Evolutionary conservation across 2,329 filamentous ascomycete species (phyloP).

Genomic region (Madurella fahalii): DNA sequence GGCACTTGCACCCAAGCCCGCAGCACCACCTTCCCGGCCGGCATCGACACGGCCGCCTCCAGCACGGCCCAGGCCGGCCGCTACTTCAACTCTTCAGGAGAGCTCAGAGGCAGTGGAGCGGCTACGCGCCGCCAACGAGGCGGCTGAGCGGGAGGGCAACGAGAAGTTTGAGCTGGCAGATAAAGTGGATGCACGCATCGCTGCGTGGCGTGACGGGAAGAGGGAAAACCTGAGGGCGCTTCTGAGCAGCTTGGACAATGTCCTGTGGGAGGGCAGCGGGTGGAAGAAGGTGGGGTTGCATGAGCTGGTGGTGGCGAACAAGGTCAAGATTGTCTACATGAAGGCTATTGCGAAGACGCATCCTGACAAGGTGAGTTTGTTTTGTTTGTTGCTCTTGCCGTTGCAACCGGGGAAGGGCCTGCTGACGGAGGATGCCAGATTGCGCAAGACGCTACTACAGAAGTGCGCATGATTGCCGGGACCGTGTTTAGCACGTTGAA

Average conservation of each 20-base stretch:
- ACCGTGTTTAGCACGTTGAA: slow-evolving; percentile 65
- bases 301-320: slow-evolving; percentile 86
- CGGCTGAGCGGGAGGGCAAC: slow-evolving; percentile 80
- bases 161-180: slow-evolving; percentile 90
- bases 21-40: slow-evolving; percentile 39
- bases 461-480: slow-evolving; percentile 62
- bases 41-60: slow-evolving; percentile 44
- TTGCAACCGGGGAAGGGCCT: background rate
- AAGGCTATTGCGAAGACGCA: slow-evolving; percentile 98
- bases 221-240: slow-evolving; percentile 87
- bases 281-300: slow-evolving; percentile 98
- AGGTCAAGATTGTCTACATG: slow-evolving; percentile 98
- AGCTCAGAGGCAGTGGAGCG: slow-evolving; percentile 75
- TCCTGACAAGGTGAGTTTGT: slow-evolving; percentile 82
- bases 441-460: slow-evolving; percentile 59
- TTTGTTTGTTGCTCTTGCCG: slow-evolving; percentile 5
- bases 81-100: slow-evolving; percentile 37
- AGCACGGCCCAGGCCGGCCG: slow-evolving; percentile 39
- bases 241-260: slow-evolving; percentile 77
- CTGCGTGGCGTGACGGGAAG: slow-evolving; percentile 84
- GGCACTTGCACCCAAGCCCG: slow-evolving; percentile 66
- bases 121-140: slow-evolving; percentile 77
- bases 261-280: slow-evolving; percentile 86
- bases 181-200: slow-evolving; percentile 73
- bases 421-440: slow-evolving; percentile 42